Percentiles rank a stretch among this genome's conserved stretches.
Evolutionary conservation across 164 flowering plant species (phyloP).

Genomic region (Annona squamosa): DNA sequence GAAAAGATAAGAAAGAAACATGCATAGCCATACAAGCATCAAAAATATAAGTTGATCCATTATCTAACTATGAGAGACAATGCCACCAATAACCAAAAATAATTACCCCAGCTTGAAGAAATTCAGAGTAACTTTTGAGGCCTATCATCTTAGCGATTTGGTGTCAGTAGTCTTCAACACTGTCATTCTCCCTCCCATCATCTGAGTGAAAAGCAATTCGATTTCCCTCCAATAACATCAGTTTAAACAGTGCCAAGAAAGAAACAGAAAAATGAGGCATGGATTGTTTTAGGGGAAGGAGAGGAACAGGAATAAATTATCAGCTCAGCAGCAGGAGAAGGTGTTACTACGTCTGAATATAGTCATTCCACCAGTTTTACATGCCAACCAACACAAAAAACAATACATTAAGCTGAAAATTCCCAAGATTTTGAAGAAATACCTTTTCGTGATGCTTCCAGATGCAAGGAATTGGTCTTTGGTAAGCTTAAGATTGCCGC

Average conservation of each 20-base stretch:
- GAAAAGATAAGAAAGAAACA: no score
- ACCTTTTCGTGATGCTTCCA: slow-evolving; percentile 97
- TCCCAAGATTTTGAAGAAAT: not conserved
- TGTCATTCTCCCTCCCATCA: slow-evolving; percentile 70
- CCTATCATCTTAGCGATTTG: slow-evolving; percentile 96
- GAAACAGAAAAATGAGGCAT: not conserved
- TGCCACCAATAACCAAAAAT: not conserved
- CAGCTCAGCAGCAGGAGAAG: not conserved
- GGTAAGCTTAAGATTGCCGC: slow-evolving; percentile 84
- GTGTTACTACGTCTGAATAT: not conserved
- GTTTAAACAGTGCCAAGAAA: slow-evolving; percentile 26
- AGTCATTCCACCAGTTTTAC: not conserved
- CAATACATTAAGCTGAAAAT: not conserved
- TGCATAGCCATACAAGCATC: not conserved
- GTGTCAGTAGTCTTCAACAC: slow-evolving; percentile 86
- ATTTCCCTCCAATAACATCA: slow-evolving; percentile 94
- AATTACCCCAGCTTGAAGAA: slow-evolving; percentile 74
- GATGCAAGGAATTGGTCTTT: slow-evolving; percentile 89
- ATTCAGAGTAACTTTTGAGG: slow-evolving; percentile 70
- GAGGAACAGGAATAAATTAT: not conserved
- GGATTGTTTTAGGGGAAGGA: no score
- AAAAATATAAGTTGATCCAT: not conserved
- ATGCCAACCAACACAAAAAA: not conserved
- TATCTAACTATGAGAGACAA: not conserved
- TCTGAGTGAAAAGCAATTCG: slow-evolving; percentile 93